Percentiles rank a stretch among this genome's conserved stretches.
These are phyloP conservation scores for Gamsiella multidivaricata DNA, from an alignment of 192 early-diverging fungal species.

Conservation along the genomic window DNA sequence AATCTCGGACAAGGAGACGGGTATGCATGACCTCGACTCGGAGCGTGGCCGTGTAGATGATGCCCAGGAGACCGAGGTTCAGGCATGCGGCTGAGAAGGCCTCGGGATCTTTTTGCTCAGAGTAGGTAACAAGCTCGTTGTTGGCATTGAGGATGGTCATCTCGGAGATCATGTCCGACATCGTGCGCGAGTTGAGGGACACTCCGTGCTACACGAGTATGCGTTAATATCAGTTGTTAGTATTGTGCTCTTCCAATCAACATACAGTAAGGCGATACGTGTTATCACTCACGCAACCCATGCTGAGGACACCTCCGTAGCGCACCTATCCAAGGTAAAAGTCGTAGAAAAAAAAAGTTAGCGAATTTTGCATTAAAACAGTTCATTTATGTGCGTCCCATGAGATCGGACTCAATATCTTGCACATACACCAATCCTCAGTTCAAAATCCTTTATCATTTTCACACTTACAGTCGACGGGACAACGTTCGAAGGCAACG, in stretches of 20 bases:
- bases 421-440: neutral
- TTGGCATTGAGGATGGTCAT: constrained; percentile 33
- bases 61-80: constrained; percentile 54
- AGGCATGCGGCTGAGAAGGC: constrained; percentile 39
- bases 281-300: constrained; percentile 35
- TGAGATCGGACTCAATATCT: too few species aligned
- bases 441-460: neutral
- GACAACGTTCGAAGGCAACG: constrained; percentile 33
- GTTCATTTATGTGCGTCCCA: too few species aligned
- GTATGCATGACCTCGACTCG: constrained; percentile 33
- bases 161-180: constrained; percentile 39
- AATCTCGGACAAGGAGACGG: constrained; percentile 31
- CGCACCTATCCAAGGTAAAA: constrained; percentile 22
- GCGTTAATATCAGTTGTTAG: neutral
- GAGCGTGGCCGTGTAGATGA: constrained; percentile 54
- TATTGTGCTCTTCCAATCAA: neutral
- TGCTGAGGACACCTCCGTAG: constrained; percentile 32
- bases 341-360: neutral
- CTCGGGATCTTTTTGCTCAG: constrained; percentile 19
- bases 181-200: constrained; percentile 3
- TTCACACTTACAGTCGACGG: constrained; percentile 10
- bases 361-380: neutral
- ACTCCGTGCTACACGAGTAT: constrained; percentile 28
- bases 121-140: constrained; percentile 38
- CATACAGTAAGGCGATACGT: too few species aligned